These are phyloP conservation scores for Pleurotus cornucopiae DNA, from an alignment of 768 basidiomycete genomes.

Conservation along the genomic window DNA sequence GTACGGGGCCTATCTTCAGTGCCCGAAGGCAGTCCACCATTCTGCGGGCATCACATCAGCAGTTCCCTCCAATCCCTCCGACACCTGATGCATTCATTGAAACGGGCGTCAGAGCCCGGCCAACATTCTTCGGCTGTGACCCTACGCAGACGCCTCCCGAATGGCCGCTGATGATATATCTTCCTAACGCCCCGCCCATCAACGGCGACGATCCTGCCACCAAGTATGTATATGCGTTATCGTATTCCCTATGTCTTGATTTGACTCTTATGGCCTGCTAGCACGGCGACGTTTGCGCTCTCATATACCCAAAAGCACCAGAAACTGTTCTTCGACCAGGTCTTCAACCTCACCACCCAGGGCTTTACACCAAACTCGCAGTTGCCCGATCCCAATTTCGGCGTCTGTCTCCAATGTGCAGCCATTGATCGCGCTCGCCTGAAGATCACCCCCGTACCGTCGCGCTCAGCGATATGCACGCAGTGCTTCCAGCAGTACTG, in stretches of 20 bases:
- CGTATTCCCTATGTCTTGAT: neutral
- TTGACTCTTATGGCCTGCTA: slow-evolving; percentile 20
- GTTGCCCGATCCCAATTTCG: slow-evolving; percentile 55
- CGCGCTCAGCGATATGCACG: slow-evolving; percentile 36
- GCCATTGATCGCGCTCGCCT: slow-evolving; percentile 48
- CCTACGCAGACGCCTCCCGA: slow-evolving; percentile 42
- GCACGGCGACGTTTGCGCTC: slow-evolving; percentile 57
- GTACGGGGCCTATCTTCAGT: slow-evolving; percentile 45
- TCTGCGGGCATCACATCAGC: slow-evolving; percentile 48
- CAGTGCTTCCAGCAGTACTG: slow-evolving; percentile 54
- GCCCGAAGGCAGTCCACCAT: slow-evolving; percentile 38
- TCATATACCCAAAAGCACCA: slow-evolving; percentile 54
- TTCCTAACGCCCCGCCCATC: slow-evolving; percentile 74
- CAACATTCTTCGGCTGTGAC: slow-evolving; percentile 81
- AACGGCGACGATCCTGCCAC: slow-evolving; percentile 56
- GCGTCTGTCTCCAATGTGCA: slow-evolving; percentile 68
- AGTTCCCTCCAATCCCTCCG: slow-evolving; percentile 61
- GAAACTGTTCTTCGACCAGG: slow-evolving; percentile 58
- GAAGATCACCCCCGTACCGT: slow-evolving; percentile 27
- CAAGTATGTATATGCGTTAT: slow-evolving; percentile 42
- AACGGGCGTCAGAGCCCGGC: slow-evolving; percentile 59
- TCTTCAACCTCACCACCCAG: slow-evolving; percentile 45
- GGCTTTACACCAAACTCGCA: slow-evolving; percentile 62
- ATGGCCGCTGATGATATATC: slow-evolving; percentile 67
- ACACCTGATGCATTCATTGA: slow-evolving; percentile 46